Evolutionary conservation across 257 asterid genomes (phyloP).

Genomic region (Rubia yunnanensis): DNA sequence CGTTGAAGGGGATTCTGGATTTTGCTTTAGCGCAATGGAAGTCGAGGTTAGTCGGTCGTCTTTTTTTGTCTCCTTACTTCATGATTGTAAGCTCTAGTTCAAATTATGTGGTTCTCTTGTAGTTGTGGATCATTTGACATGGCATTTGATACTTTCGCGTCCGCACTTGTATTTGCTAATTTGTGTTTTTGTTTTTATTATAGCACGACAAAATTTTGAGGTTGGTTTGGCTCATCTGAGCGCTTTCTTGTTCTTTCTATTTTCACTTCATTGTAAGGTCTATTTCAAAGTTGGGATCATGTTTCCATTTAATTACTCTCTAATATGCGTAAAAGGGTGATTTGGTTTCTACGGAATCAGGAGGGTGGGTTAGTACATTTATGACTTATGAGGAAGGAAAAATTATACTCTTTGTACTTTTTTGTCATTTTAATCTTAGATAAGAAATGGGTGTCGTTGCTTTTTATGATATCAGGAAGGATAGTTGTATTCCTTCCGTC

Average conservation of each 20-base stretch:
- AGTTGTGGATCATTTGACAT: too few species aligned
- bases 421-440: neutral
- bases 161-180: neutral
- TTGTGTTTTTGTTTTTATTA: too few species aligned
- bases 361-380: neutral
- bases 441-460: neutral
- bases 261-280: too few species aligned
- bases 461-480: neutral
- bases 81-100: too few species aligned
- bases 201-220: neutral
- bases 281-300: too few species aligned
- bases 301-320: neutral
- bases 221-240: neutral
- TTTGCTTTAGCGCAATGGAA: slow-evolving; percentile 2
- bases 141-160: too few species aligned
- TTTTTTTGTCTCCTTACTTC: neutral
- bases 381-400: neutral
- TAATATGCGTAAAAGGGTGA: neutral
- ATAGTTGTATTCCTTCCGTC: neutral
- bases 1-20: slow-evolving; percentile 2
- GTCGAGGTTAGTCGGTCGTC: neutral
- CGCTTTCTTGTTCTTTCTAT: neutral
- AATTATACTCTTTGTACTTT: too few species aligned
- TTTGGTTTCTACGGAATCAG: neutral
- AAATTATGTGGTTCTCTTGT: too few species aligned